These are phyloP conservation scores for Hemisphaericaspora xylanilytica DNA, from an alignment of 1,139 yeast genomes.

Conservation along the genomic window DNA sequence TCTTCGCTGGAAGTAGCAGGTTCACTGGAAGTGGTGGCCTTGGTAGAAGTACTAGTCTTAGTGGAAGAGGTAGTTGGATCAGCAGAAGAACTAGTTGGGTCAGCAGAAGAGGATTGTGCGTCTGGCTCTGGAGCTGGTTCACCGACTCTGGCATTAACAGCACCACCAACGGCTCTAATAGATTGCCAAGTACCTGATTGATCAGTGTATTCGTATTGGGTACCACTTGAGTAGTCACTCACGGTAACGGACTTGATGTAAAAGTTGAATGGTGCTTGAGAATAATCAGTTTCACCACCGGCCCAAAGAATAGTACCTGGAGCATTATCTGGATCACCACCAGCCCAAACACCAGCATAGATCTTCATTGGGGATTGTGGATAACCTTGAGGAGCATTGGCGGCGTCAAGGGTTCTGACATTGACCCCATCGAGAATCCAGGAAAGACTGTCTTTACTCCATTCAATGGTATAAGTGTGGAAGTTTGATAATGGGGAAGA, in stretches of 20 bases:
- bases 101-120: background rate
- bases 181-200: conserved; percentile 67
- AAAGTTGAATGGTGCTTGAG: conserved; percentile 69
- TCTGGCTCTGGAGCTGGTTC: conserved; percentile 15
- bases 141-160: conserved; percentile 56
- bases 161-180: conserved; percentile 62
- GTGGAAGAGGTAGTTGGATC: conserved; percentile 1
- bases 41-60: background rate
- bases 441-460: conserved; percentile 61
- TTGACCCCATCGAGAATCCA: conserved; percentile 64
- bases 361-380: conserved; percentile 81
- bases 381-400: conserved; percentile 53
- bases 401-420: conserved; percentile 56
- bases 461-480: conserved; percentile 80
- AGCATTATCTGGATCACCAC: conserved; percentile 67
- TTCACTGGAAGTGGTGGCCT: conserved; percentile 2
- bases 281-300: conserved; percentile 71
- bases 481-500: conserved; percentile 51
- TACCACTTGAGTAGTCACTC: conserved; percentile 79
- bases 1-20: background rate
- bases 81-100: conserved; percentile 4
- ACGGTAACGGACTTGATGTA: conserved; percentile 58
- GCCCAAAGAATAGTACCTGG: conserved; percentile 83
- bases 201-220: conserved; percentile 62
- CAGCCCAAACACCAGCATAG: conserved; percentile 75